Evolutionary conservation across 2,329 filamentous ascomycete species (phyloP), one percentile per base, ranked within the genome.

Genomic region (Nemania sp.): DNA sequence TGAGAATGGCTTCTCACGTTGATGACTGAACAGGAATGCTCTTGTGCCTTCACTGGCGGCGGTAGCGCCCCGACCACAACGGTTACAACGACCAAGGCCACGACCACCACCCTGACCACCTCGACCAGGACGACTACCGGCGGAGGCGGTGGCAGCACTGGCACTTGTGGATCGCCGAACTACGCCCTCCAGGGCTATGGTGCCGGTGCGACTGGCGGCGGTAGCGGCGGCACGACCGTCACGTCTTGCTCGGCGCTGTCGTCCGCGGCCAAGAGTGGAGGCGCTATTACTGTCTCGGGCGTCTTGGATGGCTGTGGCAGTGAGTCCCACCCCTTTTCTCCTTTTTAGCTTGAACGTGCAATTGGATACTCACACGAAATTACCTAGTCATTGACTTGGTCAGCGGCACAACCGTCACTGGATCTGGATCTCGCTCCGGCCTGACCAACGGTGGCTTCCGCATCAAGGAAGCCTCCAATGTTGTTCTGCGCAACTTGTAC

Each of bases 401-500:
- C 49, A 74, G 74, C 52, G 76, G 78, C 70, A 83, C 79, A 53
- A 77, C 75, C 19, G 70, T 83, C 57, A 70, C 81, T 48, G 80
- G 80, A 51, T 73, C 77, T 52, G 74, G 77, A 45, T 56, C 53
- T 3, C 19, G 24, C 3, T 52, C 46, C 67, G 71, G 71, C 43
- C 69, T 82, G 19, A 69, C 72, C n/a, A 72, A 74, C 45, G 68
- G 77, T 49, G 76, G 76, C 6, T 68, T 83, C 42, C 75, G 73
- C 49, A 69, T 82, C 60, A 77, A 77, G 66, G 65, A 70, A 31
- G 70, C 68, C 15, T 73, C 64, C 52, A 84, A 84, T 59, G 80
- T 84, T 43, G 82, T 84, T 51, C 65, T 84, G 43, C 78, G 77
- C 41, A 84, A 84, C 69, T 65, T 84, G 31, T 78, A 77, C 58